Evolutionary conservation across 1,139 yeast genomes (phyloP).

Genomic region (Saccharomyces hybrid): DNA sequence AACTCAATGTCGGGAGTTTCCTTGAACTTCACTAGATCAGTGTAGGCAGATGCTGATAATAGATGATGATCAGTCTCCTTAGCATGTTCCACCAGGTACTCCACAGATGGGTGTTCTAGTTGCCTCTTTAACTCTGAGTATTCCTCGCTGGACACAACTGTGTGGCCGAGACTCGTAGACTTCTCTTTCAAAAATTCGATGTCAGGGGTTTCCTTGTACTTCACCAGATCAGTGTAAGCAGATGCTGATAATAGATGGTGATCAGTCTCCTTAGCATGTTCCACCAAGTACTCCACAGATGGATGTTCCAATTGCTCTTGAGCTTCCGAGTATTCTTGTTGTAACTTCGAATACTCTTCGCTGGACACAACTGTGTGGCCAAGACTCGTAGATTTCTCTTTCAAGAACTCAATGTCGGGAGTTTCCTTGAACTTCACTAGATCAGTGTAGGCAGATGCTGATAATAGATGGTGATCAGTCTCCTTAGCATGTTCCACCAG

Average conservation of each 20-base stretch:
- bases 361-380: conserved; percentile 13
- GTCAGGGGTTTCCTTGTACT: conserved; percentile 17
- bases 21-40: conserved; percentile 16
- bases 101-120: conserved; percentile 5
- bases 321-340: neutral
- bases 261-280: conserved; percentile 5
- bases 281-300: conserved; percentile 7
- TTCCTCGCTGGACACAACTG: conserved; percentile 3
- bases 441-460: neutral
- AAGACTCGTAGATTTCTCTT: conserved; percentile 23
- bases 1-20: conserved; percentile 19
- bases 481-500: conserved; percentile 7
- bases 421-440: conserved; percentile 19
- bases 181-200: conserved; percentile 25
- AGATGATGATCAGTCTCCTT: neutral
- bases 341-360: conserved; percentile 12
- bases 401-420: conserved; percentile 20
- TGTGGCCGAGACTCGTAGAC: conserved; percentile 13
- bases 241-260: no score
- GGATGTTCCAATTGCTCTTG: conserved; percentile 4
- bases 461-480: neutral
- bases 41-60: neutral
- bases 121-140: neutral
- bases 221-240: conserved; percentile 8
- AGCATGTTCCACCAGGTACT: conserved; percentile 10